These are phyloP conservation scores for Tuber umbilicatum DNA, from an alignment of 495 filamentous ascomycete genomes.

Conservation along the genomic window DNA sequence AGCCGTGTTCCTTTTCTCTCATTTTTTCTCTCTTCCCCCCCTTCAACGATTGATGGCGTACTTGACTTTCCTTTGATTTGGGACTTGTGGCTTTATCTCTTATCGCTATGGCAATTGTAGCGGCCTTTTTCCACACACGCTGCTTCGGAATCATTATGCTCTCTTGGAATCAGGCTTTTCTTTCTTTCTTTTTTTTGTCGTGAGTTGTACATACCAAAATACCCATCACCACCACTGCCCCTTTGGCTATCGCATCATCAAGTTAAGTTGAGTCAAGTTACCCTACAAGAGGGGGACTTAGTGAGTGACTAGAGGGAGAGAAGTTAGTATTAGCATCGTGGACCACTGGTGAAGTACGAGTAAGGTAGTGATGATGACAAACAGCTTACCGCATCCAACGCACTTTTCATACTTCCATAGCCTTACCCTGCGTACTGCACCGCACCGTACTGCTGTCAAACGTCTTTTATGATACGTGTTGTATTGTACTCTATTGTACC, in stretches of 20 bases:
- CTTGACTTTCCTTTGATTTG: neutral
- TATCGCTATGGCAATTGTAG: neutral
- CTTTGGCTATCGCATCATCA: neutral
- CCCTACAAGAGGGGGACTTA: neutral
- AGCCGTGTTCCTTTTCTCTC: neutral
- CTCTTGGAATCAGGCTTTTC: neutral
- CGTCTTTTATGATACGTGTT: neutral
- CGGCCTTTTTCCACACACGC: neutral
- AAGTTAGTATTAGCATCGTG: neutral
- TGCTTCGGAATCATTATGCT: neutral
- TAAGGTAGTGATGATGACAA: neutral
- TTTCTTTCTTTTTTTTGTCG: neutral
- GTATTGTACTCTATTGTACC: neutral
- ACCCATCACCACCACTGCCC: neutral
- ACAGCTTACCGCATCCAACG: neutral
- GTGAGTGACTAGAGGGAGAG: neutral
- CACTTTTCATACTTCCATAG: neutral
- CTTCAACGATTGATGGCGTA: constrained; percentile 2
- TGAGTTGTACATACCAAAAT: constrained; percentile 4
- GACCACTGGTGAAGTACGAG: neutral
- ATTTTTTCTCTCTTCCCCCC: neutral
- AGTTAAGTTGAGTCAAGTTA: neutral
- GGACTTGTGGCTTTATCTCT: neutral
- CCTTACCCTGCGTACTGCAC: neutral
- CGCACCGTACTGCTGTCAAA: neutral